Base-by-base conservation (phyloP, 225 moss, liverwort and hornwort species). In the Bryoerythrophyllum caledonicum region DNA sequence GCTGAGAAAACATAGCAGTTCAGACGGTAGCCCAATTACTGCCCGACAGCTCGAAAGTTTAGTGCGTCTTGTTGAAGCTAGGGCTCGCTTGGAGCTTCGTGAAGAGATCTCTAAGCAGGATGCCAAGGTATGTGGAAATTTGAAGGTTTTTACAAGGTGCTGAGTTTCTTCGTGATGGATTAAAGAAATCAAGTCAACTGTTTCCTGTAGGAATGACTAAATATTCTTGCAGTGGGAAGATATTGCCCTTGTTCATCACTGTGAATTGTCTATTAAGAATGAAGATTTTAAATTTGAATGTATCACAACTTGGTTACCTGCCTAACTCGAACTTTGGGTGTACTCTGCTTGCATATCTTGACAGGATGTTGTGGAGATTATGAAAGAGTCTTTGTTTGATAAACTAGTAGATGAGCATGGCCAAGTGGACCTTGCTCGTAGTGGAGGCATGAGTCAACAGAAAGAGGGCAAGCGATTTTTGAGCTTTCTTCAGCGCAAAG, bases 331-430 rank as follows among this genome's bases (percentile, higher is more conserved):
- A 27, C 7, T 35, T 71, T 67, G 72, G 51, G 60, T 37, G 26
- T 59, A 28, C 34, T 46, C 37, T 46, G 49, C 35, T 58, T 75
- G 54, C 51, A 21, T 34, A 79, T 65, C 12, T 63, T 75, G 55
- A 56, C 87, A 97, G 97, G 97, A 99, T 78, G 97, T 95, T 65
- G 97, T 99, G 78, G 97, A 93, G 85, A 99, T 99, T 53, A 99
- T 99, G 97, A 95, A 91, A 65, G 93, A 99, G 79, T 94, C 94
- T 9, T 75, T 95, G 40, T 91, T 95, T 72, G 97, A 99, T 59
- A 99, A 91, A 59, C 86, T 94, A 68, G 85, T 86, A 10, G 97
- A 99, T 78, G 97, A 99, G 86, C 93, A 94, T 53, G 97, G 97
- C 15, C 80, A 80, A 61, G 81, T 99, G 62, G 97, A 99, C 81